Conservation (phyloP, 2,329 filamentous ascomycete genomes). For the Colletotrichum orchidophilum region DNA sequence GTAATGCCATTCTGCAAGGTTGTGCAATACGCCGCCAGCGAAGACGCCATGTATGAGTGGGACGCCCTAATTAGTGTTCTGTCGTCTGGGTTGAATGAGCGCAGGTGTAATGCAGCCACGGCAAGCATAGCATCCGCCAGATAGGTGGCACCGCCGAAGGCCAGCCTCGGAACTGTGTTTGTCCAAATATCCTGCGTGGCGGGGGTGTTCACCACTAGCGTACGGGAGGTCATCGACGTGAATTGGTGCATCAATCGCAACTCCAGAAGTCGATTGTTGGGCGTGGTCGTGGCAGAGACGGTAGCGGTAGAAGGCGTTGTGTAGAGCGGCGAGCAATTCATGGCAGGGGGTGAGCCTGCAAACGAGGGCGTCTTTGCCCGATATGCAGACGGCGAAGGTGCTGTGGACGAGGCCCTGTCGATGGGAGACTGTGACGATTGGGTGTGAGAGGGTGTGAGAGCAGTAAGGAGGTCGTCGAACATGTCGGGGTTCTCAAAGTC, state of each 20-base stretch:
- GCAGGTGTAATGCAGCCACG: conserved; percentile 70
- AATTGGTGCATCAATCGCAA: conserved; percentile 73
- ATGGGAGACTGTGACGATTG: conserved; percentile 37
- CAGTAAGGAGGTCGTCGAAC: conserved; percentile 53
- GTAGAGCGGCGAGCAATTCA: conserved; percentile 46
- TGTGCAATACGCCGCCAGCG: conserved; percentile 67
- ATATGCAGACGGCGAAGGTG: conserved; percentile 37
- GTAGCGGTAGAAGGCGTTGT: conserved; percentile 43
- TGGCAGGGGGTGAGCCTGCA: conserved; percentile 26
- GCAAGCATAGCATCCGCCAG: conserved; percentile 72
- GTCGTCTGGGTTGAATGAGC: conserved; percentile 65
- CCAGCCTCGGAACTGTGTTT: conserved; percentile 67
- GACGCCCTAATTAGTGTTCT: conserved; percentile 68
- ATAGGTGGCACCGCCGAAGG: conserved; percentile 67
- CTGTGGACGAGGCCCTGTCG: conserved; percentile 37
- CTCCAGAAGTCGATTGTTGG: conserved; percentile 63
- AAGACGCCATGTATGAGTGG: conserved; percentile 72
- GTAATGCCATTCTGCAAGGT: conserved; percentile 66
- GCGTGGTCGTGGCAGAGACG: conserved; percentile 43
- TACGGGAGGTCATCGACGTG: conserved; percentile 67
- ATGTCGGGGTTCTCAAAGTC: conserved; percentile 68
- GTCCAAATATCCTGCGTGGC: conserved; percentile 67
- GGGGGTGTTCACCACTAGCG: conserved; percentile 63
- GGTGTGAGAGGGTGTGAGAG: conserved; percentile 35
- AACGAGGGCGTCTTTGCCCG: conserved; percentile 36